phyloP scores from a whole-genome alignment of 148 eudicot genomes.

The Euryodendron excelsum region DNA sequence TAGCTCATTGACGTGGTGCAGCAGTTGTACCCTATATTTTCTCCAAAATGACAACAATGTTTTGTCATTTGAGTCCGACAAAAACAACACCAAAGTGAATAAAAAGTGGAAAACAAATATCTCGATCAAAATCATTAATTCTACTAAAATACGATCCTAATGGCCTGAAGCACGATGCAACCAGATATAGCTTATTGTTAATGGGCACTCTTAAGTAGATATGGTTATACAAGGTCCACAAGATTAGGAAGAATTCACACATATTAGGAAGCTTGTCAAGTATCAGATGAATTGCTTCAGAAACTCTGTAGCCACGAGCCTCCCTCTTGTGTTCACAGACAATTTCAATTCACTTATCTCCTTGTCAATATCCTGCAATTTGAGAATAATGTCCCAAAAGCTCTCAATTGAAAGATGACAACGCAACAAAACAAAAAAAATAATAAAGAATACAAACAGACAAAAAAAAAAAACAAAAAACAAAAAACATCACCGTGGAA shows the following conservation, averaged over 20 bases:
- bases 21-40: too few species aligned
- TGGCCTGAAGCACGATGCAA: not conserved
- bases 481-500: too few species aligned
- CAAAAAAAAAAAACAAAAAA: not conserved
- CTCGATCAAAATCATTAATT: not conserved
- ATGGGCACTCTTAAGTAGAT: not conserved
- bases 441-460: not conserved
- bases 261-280: not conserved
- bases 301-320: slow-evolving; percentile 97
- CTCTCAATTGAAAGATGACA: slow-evolving; percentile 5
- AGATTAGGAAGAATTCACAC: not conserved
- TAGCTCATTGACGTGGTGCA: too few species aligned
- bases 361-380: slow-evolving; percentile 87
- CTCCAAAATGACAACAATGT: too few species aligned
- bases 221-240: not conserved
- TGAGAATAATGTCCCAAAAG: not conserved
- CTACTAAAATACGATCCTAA: not conserved
- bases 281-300: slow-evolving; percentile 79
- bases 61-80: not conserved
- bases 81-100: not conserved
- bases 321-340: slow-evolving; percentile 90
- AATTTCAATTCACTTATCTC: slow-evolving; percentile 87
- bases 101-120: not conserved
- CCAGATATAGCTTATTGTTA: not conserved
- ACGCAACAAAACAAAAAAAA: not conserved